phyloP scores from a whole-genome alignment of 2,329 filamentous ascomycete species.

The Talaromyces sp. region DNA sequence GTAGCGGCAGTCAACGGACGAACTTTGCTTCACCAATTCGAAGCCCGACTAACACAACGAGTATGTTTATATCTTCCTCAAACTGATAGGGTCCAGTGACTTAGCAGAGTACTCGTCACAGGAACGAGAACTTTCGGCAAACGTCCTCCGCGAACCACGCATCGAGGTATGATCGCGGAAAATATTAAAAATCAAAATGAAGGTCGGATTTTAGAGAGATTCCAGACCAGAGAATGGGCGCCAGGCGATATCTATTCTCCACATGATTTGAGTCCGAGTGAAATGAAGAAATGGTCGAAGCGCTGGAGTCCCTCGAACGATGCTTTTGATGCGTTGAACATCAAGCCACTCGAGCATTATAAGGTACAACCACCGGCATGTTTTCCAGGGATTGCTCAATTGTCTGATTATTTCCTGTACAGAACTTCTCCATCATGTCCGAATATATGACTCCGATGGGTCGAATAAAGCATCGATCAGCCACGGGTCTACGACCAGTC shows the following conservation, averaged over 20 bases:
- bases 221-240: constrained; percentile 63
- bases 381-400: not conserved
- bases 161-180: constrained; percentile 33
- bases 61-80: not conserved
- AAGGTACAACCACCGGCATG: constrained; percentile 55
- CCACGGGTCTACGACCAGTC: constrained; percentile 76
- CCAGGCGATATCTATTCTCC: constrained; percentile 85
- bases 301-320: constrained; percentile 58
- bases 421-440: constrained; percentile 91
- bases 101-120: constrained; percentile 15
- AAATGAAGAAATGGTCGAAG: constrained; percentile 77
- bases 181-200: constrained; percentile 37
- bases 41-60: not conserved
- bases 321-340: constrained; percentile 71
- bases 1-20: not conserved
- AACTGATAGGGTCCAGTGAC: not conserved
- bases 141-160: constrained; percentile 27
- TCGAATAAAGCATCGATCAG: constrained; percentile 70
- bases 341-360: constrained; percentile 81
- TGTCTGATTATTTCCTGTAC: constrained; percentile 6
- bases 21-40: constrained; percentile 8
- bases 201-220: constrained; percentile 37
- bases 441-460: constrained; percentile 84
- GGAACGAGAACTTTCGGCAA: constrained; percentile 23
- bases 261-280: constrained; percentile 72